phyloP scores from a whole-genome alignment of 306 rosid genomes.

The Inga oerstediana region DNA sequence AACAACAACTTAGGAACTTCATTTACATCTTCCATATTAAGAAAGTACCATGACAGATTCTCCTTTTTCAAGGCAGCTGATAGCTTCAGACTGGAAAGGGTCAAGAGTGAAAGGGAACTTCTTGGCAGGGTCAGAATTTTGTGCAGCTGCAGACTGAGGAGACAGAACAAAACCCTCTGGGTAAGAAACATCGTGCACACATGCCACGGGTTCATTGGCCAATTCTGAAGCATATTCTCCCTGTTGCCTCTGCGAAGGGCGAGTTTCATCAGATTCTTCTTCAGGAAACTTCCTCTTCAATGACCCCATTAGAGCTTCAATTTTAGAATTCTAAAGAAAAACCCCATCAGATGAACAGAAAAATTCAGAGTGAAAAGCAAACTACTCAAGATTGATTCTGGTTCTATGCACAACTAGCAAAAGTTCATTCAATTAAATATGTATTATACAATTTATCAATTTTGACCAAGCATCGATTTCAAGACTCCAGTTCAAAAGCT shows the following conservation, averaged over 20 bases:
- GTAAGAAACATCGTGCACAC: conserved; percentile 78
- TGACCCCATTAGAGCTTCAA: conserved; percentile 41
- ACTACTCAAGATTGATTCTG: background rate
- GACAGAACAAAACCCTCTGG: conserved; percentile 61
- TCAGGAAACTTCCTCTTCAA: conserved; percentile 59
- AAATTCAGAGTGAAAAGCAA: background rate
- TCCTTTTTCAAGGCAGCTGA: conserved; percentile 68
- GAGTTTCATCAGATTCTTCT: conserved; percentile 2
- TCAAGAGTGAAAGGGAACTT: conserved; percentile 83
- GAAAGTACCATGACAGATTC: conserved; percentile 80
- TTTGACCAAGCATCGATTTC: background rate
- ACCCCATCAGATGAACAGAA: background rate
- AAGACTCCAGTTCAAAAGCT: too few species aligned
- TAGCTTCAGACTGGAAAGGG: conserved; percentile 84
- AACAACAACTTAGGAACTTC: background rate
- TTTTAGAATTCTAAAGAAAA: background rate
- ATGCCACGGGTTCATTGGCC: conserved; percentile 32
- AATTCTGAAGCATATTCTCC: conserved; percentile 17
- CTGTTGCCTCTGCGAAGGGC: conserved; percentile 21
- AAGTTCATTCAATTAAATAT: background rate
- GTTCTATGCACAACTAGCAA: background rate
- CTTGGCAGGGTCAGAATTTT: conserved; percentile 61
- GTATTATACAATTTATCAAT: background rate
- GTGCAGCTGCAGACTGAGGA: conserved; percentile 24
- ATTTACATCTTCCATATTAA: background rate